A percentile compares a stretch with the other conserved stretches of the same genome.
Conservation (phyloP, 2,329 filamentous ascomycete species). For the Escovopsis weberi region DNA sequence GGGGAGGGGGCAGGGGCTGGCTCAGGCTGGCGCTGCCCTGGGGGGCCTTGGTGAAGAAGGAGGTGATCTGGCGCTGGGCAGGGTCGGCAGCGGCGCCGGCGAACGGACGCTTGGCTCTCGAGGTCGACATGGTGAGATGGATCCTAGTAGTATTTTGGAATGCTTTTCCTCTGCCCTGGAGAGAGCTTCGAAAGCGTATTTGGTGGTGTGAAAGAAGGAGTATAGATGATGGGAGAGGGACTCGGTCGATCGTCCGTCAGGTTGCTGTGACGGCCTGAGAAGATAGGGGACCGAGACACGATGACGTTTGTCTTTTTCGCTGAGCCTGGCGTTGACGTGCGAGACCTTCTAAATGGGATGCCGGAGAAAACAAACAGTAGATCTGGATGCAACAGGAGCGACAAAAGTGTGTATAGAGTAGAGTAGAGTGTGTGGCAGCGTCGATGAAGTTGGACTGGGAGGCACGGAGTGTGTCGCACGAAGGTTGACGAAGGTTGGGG, state of each 20-base stretch:
- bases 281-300: neutral
- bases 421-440: neutral
- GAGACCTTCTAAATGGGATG: no score
- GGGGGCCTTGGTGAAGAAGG: slow-evolving; percentile 37
- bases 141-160: neutral
- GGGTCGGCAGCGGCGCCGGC: slow-evolving; percentile 43
- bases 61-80: slow-evolving; percentile 47
- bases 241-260: neutral
- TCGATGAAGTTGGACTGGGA: neutral
- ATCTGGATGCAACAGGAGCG: neutral
- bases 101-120: slow-evolving; percentile 46
- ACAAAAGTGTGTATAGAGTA: neutral
- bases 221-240: neutral
- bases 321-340: neutral
- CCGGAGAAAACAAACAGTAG: no score
- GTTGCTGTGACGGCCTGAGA: neutral
- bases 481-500: no score
- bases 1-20: slow-evolving; percentile 8
- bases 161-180: neutral
- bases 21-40: slow-evolving; percentile 15
- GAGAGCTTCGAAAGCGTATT: neutral
- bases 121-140: slow-evolving; percentile 30
- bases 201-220: neutral
- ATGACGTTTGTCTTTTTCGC: neutral
- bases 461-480: no score